Base-by-base conservation (phyloP, 331 rosid species). In the Acacia concinna region DNA sequence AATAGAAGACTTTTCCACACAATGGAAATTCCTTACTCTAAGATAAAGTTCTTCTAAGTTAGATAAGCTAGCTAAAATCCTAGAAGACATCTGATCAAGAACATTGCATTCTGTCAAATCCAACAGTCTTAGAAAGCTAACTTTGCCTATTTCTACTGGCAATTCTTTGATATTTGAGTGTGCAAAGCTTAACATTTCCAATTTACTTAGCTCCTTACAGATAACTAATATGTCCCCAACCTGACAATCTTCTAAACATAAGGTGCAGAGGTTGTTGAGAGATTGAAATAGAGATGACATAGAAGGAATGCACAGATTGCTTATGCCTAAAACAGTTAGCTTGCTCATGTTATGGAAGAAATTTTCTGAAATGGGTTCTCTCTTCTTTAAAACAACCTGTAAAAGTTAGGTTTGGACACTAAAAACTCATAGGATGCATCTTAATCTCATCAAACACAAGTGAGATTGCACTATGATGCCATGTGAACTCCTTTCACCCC, bases 41-140 rank as follows among this genome's bases (percentile, higher is more conserved):
- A 81, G n/a, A 71, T 85, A 85, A 66, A 85, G 76, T 30, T 85
- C 89, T 76, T 88, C 84, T 18, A 88, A 51, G 3, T 7, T 7
- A 28, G 75, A 30, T 5, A 85, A 64, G 13, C 75, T 62, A 6
- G 77, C 46, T 0, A 88, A 15, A 18, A 73, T 84, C 74, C 80
- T 82, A 6, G 52, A 3, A 18, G 79, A 68, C 46, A 83, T 78
- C 47, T 18, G 30, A 0, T 0, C 0, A 21, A 83, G 73, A 8
- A 3, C 0, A 18, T 8, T 0, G 0, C 91, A 85, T 30, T 8
- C 66, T 0, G 80, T 52, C 54, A 85, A 34, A 81, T 85, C 86
- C 46, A 85, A 76, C 46, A 78, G 20, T 62, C 64, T 65, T 25
- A 87, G 46, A 6, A 57, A 18, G 2, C 3, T 32, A 6, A 85